These are phyloP conservation scores for Clarireedia sp. DNA, from an alignment of 2,329 filamentous ascomycete species.

Conservation along the genomic window DNA sequence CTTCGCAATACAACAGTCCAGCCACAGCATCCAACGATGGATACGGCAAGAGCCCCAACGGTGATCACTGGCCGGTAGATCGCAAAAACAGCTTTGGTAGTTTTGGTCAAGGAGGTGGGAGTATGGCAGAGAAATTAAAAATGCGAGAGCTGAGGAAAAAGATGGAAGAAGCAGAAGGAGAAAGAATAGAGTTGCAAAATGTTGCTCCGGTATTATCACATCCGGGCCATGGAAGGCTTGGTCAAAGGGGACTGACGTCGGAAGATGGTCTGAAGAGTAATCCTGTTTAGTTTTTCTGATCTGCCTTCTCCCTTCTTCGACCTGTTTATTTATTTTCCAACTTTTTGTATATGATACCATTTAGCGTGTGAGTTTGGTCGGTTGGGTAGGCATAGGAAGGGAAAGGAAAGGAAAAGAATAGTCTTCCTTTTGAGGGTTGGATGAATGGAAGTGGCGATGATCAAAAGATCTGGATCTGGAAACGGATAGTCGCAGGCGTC, in stretches of 20 bases:
- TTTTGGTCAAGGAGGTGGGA: conserved; percentile 1
- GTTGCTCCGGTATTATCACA: conserved; percentile 23
- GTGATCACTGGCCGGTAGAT: conserved; percentile 18
- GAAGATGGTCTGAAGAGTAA: conserved; percentile 20
- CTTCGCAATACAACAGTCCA: conserved; percentile 51
- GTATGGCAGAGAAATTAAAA: conserved; percentile 5
- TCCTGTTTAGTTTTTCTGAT: neutral
- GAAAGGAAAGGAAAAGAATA: neutral
- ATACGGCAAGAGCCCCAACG: conserved; percentile 2
- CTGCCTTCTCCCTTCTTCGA: neutral
- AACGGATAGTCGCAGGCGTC: no score
- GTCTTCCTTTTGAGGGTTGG: no score
- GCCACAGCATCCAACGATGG: conserved; percentile 27
- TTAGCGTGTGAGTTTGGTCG: neutral
- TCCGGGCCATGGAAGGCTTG: conserved; percentile 20
- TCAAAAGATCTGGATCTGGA: no score
- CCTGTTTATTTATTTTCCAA: neutral
- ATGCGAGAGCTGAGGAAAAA: conserved; percentile 9
- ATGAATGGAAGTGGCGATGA: no score
- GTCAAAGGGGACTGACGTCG: conserved; percentile 7
- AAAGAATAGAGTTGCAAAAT: conserved; percentile 23
- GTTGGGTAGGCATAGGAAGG: neutral
- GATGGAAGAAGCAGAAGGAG: conserved; percentile 13
- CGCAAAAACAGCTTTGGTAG: conserved; percentile 14
- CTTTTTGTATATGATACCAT: neutral